These are phyloP conservation scores for Angomonas desouzai DNA, from an alignment of 208 protist genomes.

Conservation along the genomic window DNA sequence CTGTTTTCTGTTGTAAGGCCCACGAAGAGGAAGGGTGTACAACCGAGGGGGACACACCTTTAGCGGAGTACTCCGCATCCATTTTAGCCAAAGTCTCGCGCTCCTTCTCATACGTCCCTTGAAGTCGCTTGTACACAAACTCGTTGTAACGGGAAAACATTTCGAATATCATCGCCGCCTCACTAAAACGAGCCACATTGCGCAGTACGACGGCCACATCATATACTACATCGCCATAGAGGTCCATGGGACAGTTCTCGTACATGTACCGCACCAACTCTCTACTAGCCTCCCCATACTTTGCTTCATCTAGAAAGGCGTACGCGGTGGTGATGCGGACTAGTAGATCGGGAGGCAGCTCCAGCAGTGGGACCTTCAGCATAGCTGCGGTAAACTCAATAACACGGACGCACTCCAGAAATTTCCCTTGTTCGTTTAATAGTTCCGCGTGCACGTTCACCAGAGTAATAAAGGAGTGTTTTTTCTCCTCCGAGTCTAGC, in stretches of 20 bases:
- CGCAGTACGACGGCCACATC: conserved; percentile 72
- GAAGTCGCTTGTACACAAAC: conserved; percentile 38
- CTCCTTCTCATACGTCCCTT: conserved; percentile 21
- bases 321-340: conserved; percentile 78
- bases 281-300: conserved; percentile 48
- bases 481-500: not conserved
- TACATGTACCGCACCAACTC: conserved; percentile 81
- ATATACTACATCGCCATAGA: conserved; percentile 79
- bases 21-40: conserved; percentile 1
- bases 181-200: conserved; percentile 64
- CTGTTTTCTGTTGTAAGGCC: not conserved
- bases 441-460: conserved; percentile 88
- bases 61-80: conserved; percentile 13
- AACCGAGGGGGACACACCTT: conserved; percentile 10
- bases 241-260: conserved; percentile 72
- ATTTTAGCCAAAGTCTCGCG: conserved; percentile 12
- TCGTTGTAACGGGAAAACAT: conserved; percentile 67
- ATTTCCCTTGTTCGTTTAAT: conserved; percentile 78
- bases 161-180: conserved; percentile 55
- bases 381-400: conserved; percentile 63
- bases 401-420: conserved; percentile 65
- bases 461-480: conserved; percentile 73
- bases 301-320: conserved; percentile 63
- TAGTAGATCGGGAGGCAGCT: conserved; percentile 82
- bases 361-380: conserved; percentile 58